Evolutionary conservation across 2,329 filamentous ascomycete species (phyloP).

Genomic region (Ophiostoma sp.): DNA sequence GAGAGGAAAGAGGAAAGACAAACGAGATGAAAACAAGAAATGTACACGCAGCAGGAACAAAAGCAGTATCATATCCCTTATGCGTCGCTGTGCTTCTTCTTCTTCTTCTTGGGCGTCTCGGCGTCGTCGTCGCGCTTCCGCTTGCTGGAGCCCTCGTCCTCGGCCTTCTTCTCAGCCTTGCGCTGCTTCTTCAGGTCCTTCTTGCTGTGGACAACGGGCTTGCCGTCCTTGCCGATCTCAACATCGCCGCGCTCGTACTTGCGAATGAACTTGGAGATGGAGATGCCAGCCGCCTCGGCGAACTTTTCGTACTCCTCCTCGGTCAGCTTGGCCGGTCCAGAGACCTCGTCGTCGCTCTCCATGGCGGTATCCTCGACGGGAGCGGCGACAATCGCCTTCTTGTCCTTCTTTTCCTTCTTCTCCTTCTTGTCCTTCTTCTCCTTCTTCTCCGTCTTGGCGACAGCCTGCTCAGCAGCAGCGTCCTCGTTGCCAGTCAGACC

Average conservation of each 20-base stretch:
- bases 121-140: slow-evolving; percentile 67
- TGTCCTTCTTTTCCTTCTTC: slow-evolving; percentile 30
- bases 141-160: slow-evolving; percentile 55
- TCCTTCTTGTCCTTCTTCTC: slow-evolving; percentile 32
- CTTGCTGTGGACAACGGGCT: slow-evolving; percentile 62
- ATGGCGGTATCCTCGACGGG: slow-evolving; percentile 23
- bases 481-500: slow-evolving; percentile 71
- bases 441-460: slow-evolving; percentile 45
- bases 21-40: slow-evolving; percentile 1
- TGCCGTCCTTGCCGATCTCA: slow-evolving; percentile 63
- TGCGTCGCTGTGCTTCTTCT: slow-evolving; percentile 40
- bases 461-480: slow-evolving; percentile 49
- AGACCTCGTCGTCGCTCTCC: slow-evolving; percentile 22
- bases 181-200: slow-evolving; percentile 43
- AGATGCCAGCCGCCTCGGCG: slow-evolving; percentile 67
- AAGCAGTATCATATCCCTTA: neutral
- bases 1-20: neutral
- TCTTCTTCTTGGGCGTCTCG: slow-evolving; percentile 59
- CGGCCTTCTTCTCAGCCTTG: slow-evolving; percentile 33
- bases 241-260: slow-evolving; percentile 78
- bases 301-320: slow-evolving; percentile 59
- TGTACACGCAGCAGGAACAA: neutral
- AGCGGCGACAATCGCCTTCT: slow-evolving; percentile 10
- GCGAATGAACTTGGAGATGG: slow-evolving; percentile 73
- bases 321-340: slow-evolving; percentile 45